Conservation (phyloP, 371 early-diverging fungal species). For the Rhizopus microsporus region DNA sequence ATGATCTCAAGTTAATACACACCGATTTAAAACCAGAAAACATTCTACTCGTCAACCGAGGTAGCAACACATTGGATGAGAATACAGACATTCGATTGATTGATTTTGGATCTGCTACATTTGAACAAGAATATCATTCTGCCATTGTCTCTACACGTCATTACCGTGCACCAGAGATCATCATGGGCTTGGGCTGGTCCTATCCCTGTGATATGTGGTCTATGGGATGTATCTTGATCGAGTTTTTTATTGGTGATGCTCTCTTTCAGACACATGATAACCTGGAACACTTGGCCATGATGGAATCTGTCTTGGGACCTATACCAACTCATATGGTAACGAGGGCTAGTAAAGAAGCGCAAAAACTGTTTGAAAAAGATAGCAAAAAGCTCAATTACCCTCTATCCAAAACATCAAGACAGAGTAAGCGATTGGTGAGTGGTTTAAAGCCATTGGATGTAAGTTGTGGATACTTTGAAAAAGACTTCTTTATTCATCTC, state of each 20-base stretch:
- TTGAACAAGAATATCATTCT: slow-evolving; percentile 90
- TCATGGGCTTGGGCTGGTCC: slow-evolving; percentile 89
- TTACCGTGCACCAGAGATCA: slow-evolving; percentile 97
- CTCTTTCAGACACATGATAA: slow-evolving; percentile 93
- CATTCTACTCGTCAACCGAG: slow-evolving; percentile 62
- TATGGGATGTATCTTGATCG: slow-evolving; percentile 93
- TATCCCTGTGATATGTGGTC: slow-evolving; percentile 98
- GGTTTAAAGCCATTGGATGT: slow-evolving; percentile 61
- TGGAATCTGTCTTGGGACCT: slow-evolving; percentile 62
- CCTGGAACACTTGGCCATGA: slow-evolving; percentile 74
- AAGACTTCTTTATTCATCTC: not conserved
- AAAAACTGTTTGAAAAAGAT: slow-evolving; percentile 55
- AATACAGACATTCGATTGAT: slow-evolving; percentile 86
- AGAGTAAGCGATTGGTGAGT: slow-evolving; percentile 67
- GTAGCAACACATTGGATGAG: slow-evolving; percentile 15
- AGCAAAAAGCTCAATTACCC: slow-evolving; percentile 65
- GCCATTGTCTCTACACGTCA: slow-evolving; percentile 91
- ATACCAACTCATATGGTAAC: slow-evolving; percentile 14
- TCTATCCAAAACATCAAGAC: slow-evolving; percentile 51
- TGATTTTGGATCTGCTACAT: slow-evolving; percentile 96
- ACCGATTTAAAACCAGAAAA: slow-evolving; percentile 96
- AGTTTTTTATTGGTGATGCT: slow-evolving; percentile 93
- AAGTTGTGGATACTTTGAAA: slow-evolving; percentile 2
- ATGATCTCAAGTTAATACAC: slow-evolving; percentile 81
- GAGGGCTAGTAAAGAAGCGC: slow-evolving; percentile 42